Conservation (phyloP, 495 filamentous ascomycete genomes). For the Trichoderma parareesei region DNA sequence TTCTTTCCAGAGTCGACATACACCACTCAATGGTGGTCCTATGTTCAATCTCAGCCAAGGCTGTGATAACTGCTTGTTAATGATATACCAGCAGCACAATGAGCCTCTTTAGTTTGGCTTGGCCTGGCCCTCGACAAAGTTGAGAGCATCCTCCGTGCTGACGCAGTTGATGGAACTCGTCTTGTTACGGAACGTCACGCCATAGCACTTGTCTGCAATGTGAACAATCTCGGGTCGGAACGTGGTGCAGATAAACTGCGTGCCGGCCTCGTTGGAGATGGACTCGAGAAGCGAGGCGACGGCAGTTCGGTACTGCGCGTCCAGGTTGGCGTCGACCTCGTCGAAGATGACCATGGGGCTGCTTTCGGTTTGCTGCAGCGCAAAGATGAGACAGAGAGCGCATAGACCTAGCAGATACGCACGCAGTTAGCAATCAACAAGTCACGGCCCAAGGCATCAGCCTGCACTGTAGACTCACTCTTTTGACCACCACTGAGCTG, state of each 20-base stretch:
- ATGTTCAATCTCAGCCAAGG: constrained; percentile 2
- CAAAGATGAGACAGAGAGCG: constrained; percentile 92
- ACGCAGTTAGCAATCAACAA: constrained; percentile 20
- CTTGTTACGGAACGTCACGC: constrained; percentile 89
- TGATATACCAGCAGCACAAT: neutral
- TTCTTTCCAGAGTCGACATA: neutral
- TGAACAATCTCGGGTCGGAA: constrained; percentile 95
- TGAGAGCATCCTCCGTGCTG: constrained; percentile 74
- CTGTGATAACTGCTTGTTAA: neutral
- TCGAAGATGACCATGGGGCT: constrained; percentile 99
- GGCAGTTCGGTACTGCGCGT: constrained; percentile 93
- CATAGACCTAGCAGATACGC: constrained; percentile 57
- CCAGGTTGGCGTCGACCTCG: constrained; percentile 97
- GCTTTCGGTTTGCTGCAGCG: constrained; percentile 96
- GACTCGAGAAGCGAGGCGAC: constrained; percentile 80
- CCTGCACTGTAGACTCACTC: constrained; percentile 47
- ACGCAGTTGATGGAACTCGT: constrained; percentile 88
- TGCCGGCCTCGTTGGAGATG: constrained; percentile 53
- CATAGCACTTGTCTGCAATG: constrained; percentile 96
- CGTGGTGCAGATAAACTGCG: constrained; percentile 81
- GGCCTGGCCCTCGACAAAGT: constrained; percentile 76
- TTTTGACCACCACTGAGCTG: constrained; percentile 97
- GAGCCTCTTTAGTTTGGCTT: neutral
- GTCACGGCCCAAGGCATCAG: neutral
- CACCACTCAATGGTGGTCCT: neutral